phyloP scores from a whole-genome alignment of 2,329 filamentous ascomycete genomes.

The Neofusicoccum laricinum region DNA sequence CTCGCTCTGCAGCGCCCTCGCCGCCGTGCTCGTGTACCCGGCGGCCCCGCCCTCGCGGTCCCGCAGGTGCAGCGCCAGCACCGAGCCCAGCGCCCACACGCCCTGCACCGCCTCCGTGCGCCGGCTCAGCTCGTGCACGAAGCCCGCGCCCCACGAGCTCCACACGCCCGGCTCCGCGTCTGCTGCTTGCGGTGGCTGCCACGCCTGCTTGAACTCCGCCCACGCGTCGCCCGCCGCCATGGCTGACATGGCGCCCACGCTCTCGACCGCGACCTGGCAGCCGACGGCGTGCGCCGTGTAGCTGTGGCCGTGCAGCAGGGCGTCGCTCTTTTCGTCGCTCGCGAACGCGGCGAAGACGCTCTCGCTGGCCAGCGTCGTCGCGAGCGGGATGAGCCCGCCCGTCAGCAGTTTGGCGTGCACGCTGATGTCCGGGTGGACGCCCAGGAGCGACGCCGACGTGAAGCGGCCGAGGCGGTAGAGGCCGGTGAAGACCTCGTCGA shows the following conservation, averaged over 20 bases:
- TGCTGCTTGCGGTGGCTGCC: constrained; percentile 29
- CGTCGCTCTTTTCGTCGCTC: constrained; percentile 71
- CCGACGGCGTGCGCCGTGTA: constrained; percentile 84
- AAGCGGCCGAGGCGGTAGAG: constrained; percentile 76
- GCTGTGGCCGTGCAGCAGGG: constrained; percentile 78
- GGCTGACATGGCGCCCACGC: constrained; percentile 56
- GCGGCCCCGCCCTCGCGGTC: constrained; percentile 46
- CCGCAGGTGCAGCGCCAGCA: constrained; percentile 63
- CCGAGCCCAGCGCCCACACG: constrained; percentile 71
- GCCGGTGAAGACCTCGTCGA: constrained; percentile 86
- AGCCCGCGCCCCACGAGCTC: neutral
- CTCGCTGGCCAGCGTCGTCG: constrained; percentile 71
- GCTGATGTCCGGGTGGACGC: constrained; percentile 67
- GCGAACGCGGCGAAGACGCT: constrained; percentile 70
- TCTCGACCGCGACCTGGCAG: constrained; percentile 72
- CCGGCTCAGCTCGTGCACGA: neutral
- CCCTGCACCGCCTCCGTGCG: constrained; percentile 50
- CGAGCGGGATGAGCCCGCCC: constrained; percentile 74
- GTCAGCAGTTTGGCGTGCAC: constrained; percentile 84
- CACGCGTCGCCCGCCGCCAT: constrained; percentile 59
- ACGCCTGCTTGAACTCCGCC: constrained; percentile 54
- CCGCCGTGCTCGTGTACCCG: constrained; percentile 58
- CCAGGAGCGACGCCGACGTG: constrained; percentile 67
- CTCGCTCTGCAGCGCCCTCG: constrained; percentile 50
- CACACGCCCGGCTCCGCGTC: neutral